Evolutionary conservation across 2,329 filamentous ascomycete genomes (phyloP), one percentile per base, ranked within the genome.

Genomic region (Aphanoascus verrucosus): DNA sequence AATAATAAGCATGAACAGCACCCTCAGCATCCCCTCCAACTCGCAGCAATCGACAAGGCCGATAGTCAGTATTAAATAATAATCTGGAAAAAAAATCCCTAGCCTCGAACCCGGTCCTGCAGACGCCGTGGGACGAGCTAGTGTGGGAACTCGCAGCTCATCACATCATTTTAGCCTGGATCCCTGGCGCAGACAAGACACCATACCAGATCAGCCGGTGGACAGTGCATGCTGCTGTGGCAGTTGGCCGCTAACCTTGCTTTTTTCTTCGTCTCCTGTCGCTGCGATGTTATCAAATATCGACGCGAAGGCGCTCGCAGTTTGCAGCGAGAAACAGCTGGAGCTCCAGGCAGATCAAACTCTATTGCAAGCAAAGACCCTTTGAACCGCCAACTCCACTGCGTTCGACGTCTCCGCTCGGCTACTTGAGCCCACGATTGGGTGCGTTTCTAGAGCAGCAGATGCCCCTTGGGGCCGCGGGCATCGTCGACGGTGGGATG

Each of bases 101-200:
- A 34, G 9, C 40, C n/a, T 50, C 48, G 40, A 44, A 15, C 23
- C 23, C 23, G 23, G 23, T 28, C 31, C 28, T 51, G 49, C 49
- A 51, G 49, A 44, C 53, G 40, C 47, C 23, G 53, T 51, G 47
- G 47, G 37, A 55, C 47, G 17, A 51, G 52, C 53, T 55, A 55
- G 46, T 38, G 53, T 46, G 41, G 53, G 53, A 44, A 51, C 53
- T 51, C 45, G 53, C 53, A 55, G 46, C 40, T 47, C 47, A 55
- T 55, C 53, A 55, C 53, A 51, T 54, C 47, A 43, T 40, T 46
- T 43, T n/a, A 35, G 37, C 38, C 43, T 32, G 8, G 38, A n/a
- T 14, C 19, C 49, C 49, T 45, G 35, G 35, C 23, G 19, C 46
- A 34, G 20, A 38, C 35, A 20, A 38, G 45, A 15, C 14, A 15